Base-by-base conservation (phyloP, 2,329 filamentous ascomycete genomes). In the Sarocladium kiliense region DNA sequence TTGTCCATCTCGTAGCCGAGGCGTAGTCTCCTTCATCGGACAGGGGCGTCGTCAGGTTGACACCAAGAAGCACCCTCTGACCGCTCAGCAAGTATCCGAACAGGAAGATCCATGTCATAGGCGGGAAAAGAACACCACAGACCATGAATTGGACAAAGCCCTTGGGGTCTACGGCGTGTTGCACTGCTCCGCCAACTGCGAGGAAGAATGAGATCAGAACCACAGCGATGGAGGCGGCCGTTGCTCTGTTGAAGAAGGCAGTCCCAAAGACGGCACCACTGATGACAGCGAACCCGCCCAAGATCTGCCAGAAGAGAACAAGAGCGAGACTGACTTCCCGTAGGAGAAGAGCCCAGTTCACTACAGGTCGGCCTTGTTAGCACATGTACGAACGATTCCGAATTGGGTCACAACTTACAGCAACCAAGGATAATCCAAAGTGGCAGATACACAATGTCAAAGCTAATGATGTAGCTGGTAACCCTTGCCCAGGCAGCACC, bases 211-310 rank as follows among this genome's bases (percentile, higher is more conserved):
- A 64, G 32, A 63, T 59, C 1, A 63, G 58, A 6, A 64, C 58
- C n/a, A 69, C 63, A 50, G 65, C 65, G 42, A 71, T 62, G 54
- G 67, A 63, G 1, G 66, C 66, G 11, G 67, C 60, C 7, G 62
- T 63, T 2, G 67, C 61, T 54, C 63, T 65, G 27, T 59, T 63
- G 62, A 74, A 74, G 58, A 72, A 74, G n/a, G 70, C 59, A 0
- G 71, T 66, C 1, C 64, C 69, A 2, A 86, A 87, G 11, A 88
- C 77, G n/a, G 77, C 82, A 41, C 82, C 82, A 18, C 89, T 74
- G 3, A 86, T 87, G n/a, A 86, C 80, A 67, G 67, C 62, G 67
- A 74, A 55, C 64, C 80, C 57, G 65, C 78, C 59, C 68, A 77
- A 58, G 61, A 77, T 67, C 73, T 85, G 69, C 71, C 70, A 74